Percentiles rank a stretch among this genome's conserved stretches.
Evolutionary conservation across 2,329 filamentous ascomycete genomes (phyloP).

Genomic region (Polychaeton citri): DNA sequence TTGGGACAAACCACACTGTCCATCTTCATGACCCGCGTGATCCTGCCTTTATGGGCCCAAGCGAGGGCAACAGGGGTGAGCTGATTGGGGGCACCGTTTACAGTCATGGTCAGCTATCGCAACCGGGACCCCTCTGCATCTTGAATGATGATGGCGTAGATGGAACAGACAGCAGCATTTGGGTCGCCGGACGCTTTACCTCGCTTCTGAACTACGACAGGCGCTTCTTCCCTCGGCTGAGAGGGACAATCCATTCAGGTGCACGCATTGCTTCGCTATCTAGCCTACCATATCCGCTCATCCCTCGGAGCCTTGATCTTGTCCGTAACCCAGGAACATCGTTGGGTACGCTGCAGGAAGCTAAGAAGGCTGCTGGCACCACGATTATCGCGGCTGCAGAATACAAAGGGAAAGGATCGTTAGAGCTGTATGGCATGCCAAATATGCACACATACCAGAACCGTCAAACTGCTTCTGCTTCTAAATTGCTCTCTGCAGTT

Average conservation of each 20-base stretch:
- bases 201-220: constrained; percentile 82
- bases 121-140: constrained; percentile 72
- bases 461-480: constrained; percentile 65
- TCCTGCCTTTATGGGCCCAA: constrained; percentile 9
- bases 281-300: constrained; percentile 54
- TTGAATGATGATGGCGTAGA: constrained; percentile 56
- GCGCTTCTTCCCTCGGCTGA: constrained; percentile 66
- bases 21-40: constrained; percentile 68
- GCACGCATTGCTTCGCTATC: constrained; percentile 63
- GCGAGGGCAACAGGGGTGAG: constrained; percentile 7
- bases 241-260: constrained; percentile 70
- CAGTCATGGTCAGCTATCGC: constrained; percentile 57
- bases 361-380: constrained; percentile 42
- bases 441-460: constrained; percentile 48
- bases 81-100: constrained; percentile 25
- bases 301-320: constrained; percentile 47
- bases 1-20: constrained; percentile 70
- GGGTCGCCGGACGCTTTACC: constrained; percentile 78
- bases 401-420: constrained; percentile 79
- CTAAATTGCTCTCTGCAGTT: constrained; percentile 68
- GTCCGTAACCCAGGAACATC: constrained; percentile 37
- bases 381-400: constrained; percentile 74
- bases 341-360: constrained; percentile 38
- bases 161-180: constrained; percentile 55
- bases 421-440: constrained; percentile 68